Evolutionary conservation across 495 filamentous ascomycete species (phyloP).

Genomic region (Evernia prunastri): DNA sequence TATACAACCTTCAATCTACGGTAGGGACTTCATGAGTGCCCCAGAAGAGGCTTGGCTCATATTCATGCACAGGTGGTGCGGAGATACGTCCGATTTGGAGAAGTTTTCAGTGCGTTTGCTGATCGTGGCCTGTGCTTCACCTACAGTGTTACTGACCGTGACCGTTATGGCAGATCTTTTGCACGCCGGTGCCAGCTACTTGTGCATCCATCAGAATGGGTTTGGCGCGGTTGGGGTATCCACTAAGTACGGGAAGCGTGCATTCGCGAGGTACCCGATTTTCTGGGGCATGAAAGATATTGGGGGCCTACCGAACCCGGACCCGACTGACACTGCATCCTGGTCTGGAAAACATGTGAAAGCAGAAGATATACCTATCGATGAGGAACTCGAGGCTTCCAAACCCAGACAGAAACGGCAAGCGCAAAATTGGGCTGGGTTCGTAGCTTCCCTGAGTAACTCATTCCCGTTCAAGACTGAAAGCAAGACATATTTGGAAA

Average conservation of each 20-base stretch:
- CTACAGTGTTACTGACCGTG: neutral
- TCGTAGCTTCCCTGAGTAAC: slow-evolving; percentile 37
- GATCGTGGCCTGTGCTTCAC: neutral
- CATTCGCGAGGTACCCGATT: slow-evolving; percentile 68
- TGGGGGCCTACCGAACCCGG: slow-evolving; percentile 66
- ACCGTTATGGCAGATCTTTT: slow-evolving; percentile 41
- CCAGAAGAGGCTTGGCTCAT: too few species aligned
- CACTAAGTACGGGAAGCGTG: slow-evolving; percentile 68
- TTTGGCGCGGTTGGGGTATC: slow-evolving; percentile 72
- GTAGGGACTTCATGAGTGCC: too few species aligned
- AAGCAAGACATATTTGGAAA: too few species aligned
- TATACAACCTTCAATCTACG: slow-evolving; percentile 56
- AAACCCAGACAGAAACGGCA: slow-evolving; percentile 54
- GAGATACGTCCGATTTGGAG: slow-evolving; percentile 60
- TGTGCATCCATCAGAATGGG: slow-evolving; percentile 67
- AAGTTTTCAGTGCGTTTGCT: slow-evolving; percentile 46
- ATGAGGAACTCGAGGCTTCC: slow-evolving; percentile 50
- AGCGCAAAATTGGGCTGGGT: slow-evolving; percentile 70
- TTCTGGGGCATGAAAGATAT: slow-evolving; percentile 70
- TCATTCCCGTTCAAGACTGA: too few species aligned
- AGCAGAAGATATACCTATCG: slow-evolving; percentile 48
- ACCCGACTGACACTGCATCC: slow-evolving; percentile 65
- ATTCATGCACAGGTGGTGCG: slow-evolving; percentile 39
- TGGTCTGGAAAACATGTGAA: slow-evolving; percentile 54
- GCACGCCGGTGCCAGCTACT: slow-evolving; percentile 65